These are phyloP conservation scores for Thelonectria discophora DNA, from an alignment of 2,329 filamentous ascomycete species.

Conservation along the genomic window DNA sequence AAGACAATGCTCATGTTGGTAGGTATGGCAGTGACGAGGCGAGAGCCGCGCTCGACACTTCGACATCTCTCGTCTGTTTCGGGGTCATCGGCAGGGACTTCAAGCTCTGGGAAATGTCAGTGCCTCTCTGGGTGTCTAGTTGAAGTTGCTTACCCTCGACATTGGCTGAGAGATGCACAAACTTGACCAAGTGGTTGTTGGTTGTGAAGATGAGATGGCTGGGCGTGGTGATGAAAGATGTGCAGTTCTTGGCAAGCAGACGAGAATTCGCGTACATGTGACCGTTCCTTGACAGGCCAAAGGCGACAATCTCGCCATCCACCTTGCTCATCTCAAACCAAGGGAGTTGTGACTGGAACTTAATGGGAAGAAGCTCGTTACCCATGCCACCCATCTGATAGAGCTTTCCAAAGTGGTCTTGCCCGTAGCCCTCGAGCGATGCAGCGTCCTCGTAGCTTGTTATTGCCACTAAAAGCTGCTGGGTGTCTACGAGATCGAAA, in stretches of 20 bases:
- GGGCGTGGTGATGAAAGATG: constrained; percentile 84
- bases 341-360: constrained; percentile 59
- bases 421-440: constrained; percentile 51
- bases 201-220: constrained; percentile 92
- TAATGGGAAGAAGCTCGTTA: constrained; percentile 47
- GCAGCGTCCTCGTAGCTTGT: constrained; percentile 45
- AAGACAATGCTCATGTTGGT: constrained; percentile 85
- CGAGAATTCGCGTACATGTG: constrained; percentile 80
- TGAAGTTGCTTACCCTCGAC: constrained; percentile 64
- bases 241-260: constrained; percentile 84
- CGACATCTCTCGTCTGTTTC: constrained; percentile 92
- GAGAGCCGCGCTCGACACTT: constrained; percentile 88
- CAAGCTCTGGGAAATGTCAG: constrained; percentile 68
- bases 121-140: background rate
- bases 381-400: constrained; percentile 49
- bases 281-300: constrained; percentile 79
- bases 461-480: constrained; percentile 42
- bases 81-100: constrained; percentile 86
- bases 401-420: constrained; percentile 58
- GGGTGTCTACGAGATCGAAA: constrained; percentile 30
- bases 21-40: constrained; percentile 88
- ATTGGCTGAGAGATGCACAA: constrained; percentile 77
- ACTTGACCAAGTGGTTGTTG: constrained; percentile 91
- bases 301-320: constrained; percentile 54
- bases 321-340: constrained; percentile 60